A percentile compares a stretch with the other conserved stretches of the same genome.
Conservation (phyloP, 208 protist species). For the Crithidia fasciculata region DNA sequence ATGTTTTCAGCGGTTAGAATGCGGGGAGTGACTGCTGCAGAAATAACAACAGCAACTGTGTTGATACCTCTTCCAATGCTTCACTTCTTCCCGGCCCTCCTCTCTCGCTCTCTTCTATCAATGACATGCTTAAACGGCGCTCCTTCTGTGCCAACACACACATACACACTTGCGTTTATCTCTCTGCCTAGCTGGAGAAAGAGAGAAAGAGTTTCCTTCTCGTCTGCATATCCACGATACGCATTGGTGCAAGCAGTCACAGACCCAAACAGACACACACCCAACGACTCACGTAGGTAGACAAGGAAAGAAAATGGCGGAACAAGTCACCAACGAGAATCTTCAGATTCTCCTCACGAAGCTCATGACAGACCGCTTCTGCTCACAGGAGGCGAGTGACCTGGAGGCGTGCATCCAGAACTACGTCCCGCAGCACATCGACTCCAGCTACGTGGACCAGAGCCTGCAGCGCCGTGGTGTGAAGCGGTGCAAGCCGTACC, state of each 20-base stretch:
- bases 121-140: no score
- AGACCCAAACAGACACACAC: background rate
- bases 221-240: no score
- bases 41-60: no score
- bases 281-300: background rate
- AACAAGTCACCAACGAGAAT: slow-evolving; percentile 76
- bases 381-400: slow-evolving; percentile 66
- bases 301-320: slow-evolving; percentile 49
- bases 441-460: slow-evolving; percentile 83
- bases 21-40: no score
- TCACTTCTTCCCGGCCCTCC: no score
- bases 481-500: slow-evolving; percentile 75
- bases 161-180: no score
- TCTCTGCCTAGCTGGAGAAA: no score
- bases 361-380: slow-evolving; percentile 87
- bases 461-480: slow-evolving; percentile 79
- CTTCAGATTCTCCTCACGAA: slow-evolving; percentile 87
- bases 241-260: background rate
- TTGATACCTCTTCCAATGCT: no score
- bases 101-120: no score
- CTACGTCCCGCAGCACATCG: slow-evolving; percentile 76
- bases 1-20: no score
- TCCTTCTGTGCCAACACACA: no score
- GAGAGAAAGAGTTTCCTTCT: no score
- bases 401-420: slow-evolving; percentile 88